These are phyloP conservation scores for Hymenoscyphus fraxineus DNA, from an alignment of 2,329 filamentous ascomycete species.

Conservation along the genomic window DNA sequence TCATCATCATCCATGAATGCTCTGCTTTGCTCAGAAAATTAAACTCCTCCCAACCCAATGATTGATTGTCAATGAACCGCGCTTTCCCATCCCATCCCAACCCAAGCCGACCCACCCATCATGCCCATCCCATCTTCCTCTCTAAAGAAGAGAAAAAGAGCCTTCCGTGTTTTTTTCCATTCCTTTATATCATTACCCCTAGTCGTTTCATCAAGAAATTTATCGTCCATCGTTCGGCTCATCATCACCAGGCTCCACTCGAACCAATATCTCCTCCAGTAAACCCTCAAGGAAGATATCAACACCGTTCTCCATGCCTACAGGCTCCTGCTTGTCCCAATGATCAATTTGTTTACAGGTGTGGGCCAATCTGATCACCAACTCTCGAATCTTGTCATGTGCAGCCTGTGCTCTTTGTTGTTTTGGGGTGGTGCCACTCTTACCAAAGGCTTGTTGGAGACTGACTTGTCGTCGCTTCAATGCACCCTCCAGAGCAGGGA, in stretches of 20 bases:
- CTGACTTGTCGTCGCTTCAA: constrained; percentile 72
- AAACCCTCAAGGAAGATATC: constrained; percentile 86
- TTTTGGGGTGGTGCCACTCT: constrained; percentile 48
- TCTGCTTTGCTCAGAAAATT: neutral
- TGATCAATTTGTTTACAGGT: constrained; percentile 88
- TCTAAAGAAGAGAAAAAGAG: no score
- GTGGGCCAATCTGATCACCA: constrained; percentile 78
- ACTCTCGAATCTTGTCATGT: constrained; percentile 76
- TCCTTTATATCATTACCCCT: neutral
- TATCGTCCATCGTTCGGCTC: constrained; percentile 28
- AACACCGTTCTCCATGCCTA: constrained; percentile 91
- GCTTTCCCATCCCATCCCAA: neutral
- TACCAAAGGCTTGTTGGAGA: constrained; percentile 40
- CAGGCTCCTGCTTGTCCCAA: constrained; percentile 78
- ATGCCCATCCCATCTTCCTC: neutral
- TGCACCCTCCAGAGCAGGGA: constrained; percentile 88
- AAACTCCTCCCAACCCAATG: neutral
- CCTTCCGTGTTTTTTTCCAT: neutral
- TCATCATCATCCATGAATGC: neutral
- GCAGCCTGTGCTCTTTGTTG: constrained; percentile 66
- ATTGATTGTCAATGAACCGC: no score
- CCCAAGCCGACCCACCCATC: neutral
- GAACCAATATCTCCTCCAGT: constrained; percentile 86
- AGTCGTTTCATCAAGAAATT: constrained; percentile 9
- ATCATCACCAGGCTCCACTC: constrained; percentile 74